phyloP scores from a whole-genome alignment of 2,329 filamentous ascomycete species.

The Fusarium sp. region DNA sequence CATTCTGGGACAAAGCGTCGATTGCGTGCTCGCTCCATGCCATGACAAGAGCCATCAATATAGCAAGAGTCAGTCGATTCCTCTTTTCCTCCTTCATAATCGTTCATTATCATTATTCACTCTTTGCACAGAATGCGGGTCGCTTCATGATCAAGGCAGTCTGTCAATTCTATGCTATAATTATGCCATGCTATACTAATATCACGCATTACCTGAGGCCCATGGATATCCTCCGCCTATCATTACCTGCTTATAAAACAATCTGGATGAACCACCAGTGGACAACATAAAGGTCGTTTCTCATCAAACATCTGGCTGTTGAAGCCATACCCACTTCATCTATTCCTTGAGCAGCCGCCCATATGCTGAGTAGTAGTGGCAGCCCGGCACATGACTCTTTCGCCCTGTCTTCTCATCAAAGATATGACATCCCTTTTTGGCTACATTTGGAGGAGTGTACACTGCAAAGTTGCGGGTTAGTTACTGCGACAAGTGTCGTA shows the following conservation, averaged over 20 bases:
- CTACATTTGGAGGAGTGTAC: conserved; percentile 90
- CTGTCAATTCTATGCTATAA: conserved; percentile 28
- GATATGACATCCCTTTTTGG: conserved; percentile 81
- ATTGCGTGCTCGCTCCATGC: conserved; percentile 32
- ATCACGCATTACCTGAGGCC: conserved; percentile 13
- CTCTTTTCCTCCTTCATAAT: conserved; percentile 28
- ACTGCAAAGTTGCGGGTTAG: conserved; percentile 59
- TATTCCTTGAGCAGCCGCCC: conserved; percentile 60
- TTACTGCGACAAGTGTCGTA: conserved; percentile 47
- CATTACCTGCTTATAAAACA: conserved; percentile 10
- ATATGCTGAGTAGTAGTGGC: conserved; percentile 76
- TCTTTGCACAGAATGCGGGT: conserved; percentile 31
- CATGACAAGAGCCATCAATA: conserved; percentile 14
- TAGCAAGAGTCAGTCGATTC: conserved; percentile 8
- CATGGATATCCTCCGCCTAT: not conserved
- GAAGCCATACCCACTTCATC: conserved; percentile 3
- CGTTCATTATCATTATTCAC: conserved; percentile 22
- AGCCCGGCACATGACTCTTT: conserved; percentile 76
- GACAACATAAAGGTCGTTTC: conserved; percentile 34
- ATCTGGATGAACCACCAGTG: conserved; percentile 5
- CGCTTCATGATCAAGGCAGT: conserved; percentile 23
- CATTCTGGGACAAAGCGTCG: conserved; percentile 23
- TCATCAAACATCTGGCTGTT: conserved; percentile 27
- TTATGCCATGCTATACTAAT: conserved; percentile 9
- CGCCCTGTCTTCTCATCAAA: conserved; percentile 83